Conservation (phyloP, 2,329 filamentous ascomycete species). For the Aspergillus fijiensis region DNA sequence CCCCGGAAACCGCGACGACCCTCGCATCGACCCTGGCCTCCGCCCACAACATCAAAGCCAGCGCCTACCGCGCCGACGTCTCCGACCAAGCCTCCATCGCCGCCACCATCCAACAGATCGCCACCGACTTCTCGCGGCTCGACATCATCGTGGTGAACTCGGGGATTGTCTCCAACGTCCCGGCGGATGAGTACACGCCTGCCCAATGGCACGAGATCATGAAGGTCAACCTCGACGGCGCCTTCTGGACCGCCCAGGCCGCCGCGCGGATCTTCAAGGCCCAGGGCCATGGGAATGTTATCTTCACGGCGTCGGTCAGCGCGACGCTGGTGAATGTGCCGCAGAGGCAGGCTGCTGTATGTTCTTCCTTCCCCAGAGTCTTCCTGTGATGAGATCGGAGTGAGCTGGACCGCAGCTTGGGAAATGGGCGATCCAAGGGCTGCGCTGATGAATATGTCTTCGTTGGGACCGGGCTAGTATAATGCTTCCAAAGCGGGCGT, state of each 20-base stretch:
- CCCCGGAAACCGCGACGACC: slow-evolving; percentile 20
- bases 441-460: too few relatives aligned
- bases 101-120: slow-evolving; percentile 33
- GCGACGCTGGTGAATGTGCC: slow-evolving; percentile 42
- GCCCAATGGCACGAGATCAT: slow-evolving; percentile 44
- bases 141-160: slow-evolving; percentile 51
- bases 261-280: slow-evolving; percentile 39
- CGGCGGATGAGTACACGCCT: slow-evolving; percentile 41
- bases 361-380: not conserved
- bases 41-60: slow-evolving; percentile 26
- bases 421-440: too few relatives aligned
- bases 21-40: slow-evolving; percentile 29
- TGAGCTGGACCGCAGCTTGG: too few relatives aligned
- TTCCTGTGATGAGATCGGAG: too few relatives aligned
- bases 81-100: slow-evolving; percentile 32
- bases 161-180: slow-evolving; percentile 31
- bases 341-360: slow-evolving; percentile 38
- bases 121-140: slow-evolving; percentile 44
- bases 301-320: slow-evolving; percentile 42
- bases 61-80: slow-evolving; percentile 40
- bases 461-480: slow-evolving; percentile 23
- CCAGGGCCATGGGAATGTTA: slow-evolving; percentile 37
- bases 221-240: slow-evolving; percentile 41
- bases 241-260: slow-evolving; percentile 41
- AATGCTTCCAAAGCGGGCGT: slow-evolving; percentile 40